Evolutionary conservation across 768 basidiomycete species (phyloP), one percentile per base, ranked within the genome.

Genomic region (Amanita exitialis): DNA sequence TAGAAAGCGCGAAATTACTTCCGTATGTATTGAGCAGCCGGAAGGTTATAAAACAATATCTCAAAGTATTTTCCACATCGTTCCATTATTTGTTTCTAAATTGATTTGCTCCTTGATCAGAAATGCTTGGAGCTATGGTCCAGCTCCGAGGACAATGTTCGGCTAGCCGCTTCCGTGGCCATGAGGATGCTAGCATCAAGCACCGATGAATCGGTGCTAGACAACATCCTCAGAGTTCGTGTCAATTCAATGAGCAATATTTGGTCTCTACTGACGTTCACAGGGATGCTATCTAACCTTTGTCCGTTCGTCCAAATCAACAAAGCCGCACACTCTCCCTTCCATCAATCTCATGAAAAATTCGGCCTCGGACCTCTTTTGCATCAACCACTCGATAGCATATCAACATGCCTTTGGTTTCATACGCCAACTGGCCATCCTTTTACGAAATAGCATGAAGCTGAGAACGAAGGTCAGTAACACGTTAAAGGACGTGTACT

Each of bases 261-360:
- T 16, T 16, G 46, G 16, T n/a, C 4, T 23, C 34, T 10, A 10
- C 41, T 37, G 52, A 38, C 53, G n/a, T 28, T 44, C 36, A 18
- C 53, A 95, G 91, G 87, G 83, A 55, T 83, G 83, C n/a, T 99
- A 99, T 68, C 74, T 89, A 39, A 78, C 88, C 13, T 72, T 99
- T 25, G 79, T 97, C 43, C 84, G 90, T 25, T 83, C 81, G 5
- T 82, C 84, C 42, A 91, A 92, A 62, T 79, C 83, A 9, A 96
- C 92, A n/a, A 88, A 76, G 44, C 74, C 80, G 2, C 83, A 95
- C 66, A 91, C 87, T 3, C 71, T 98, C 7, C 93, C 95, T 18
- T 82, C 88, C 2, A 87, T 98, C 66, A 95, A 89, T 59, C 69
- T 98, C 39, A 95, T 97, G 91, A 99, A 99, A 67, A 96, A 98